phyloP scores from a whole-genome alignment of 1,284 basidiomycete genomes.

The Termitomyces sp. region DNA sequence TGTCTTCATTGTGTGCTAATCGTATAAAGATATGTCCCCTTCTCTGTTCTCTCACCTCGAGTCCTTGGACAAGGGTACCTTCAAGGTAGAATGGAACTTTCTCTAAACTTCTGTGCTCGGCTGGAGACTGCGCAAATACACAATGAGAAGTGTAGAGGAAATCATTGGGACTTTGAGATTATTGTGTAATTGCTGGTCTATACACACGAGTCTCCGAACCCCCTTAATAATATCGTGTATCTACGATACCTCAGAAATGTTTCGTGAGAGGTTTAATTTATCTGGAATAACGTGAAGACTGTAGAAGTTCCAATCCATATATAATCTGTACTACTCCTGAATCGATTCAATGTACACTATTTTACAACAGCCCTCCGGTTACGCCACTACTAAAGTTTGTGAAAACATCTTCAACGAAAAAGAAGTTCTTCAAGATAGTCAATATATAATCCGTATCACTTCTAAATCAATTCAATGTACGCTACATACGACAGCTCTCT shows the following conservation, averaged over 20 bases:
- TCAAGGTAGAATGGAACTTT: conserved; percentile 19
- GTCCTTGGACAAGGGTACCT: conserved; percentile 15
- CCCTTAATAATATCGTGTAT: not conserved
- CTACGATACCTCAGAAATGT: not conserved
- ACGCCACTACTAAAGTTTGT: too few relatives aligned
- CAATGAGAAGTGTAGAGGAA: not conserved
- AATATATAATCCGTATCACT: too few relatives aligned
- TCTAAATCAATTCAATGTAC: too few relatives aligned
- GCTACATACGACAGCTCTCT: too few relatives aligned
- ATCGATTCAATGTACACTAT: not conserved
- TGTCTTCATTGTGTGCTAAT: conserved; percentile 1
- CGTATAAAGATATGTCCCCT: conserved; percentile 19
- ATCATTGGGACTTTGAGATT: not conserved
- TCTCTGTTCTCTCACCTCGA: conserved; percentile 18
- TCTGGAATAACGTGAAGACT: not conserved
- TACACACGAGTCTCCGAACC: not conserved
- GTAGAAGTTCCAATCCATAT: not conserved
- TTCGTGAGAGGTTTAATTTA: not conserved
- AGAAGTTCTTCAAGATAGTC: not conserved
- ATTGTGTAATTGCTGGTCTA: conserved; percentile 7
- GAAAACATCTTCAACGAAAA: not conserved
- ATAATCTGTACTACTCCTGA: not conserved
- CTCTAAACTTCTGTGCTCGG: conserved; percentile 2
- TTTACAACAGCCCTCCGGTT: not conserved
- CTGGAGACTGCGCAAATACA: not conserved